These are phyloP conservation scores for Blastocystis hominis DNA, from an alignment of 352 stramenopile species.

Conservation along the genomic window DNA sequence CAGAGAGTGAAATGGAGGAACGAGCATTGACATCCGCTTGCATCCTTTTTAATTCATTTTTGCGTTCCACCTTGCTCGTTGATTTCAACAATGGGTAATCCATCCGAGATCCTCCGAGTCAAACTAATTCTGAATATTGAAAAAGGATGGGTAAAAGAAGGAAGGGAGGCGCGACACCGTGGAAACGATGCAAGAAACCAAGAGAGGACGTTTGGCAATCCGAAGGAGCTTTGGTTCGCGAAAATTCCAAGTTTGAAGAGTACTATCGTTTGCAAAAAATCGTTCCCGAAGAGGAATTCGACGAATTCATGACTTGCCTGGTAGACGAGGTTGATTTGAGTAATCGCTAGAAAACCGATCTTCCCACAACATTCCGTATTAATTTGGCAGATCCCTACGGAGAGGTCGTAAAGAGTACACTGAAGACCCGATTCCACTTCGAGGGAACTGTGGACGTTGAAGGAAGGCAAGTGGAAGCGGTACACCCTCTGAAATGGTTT, in stretches of 20 bases:
- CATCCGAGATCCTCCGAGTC: neutral
- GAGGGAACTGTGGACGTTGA: slow-evolving; percentile 65
- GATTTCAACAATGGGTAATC: neutral
- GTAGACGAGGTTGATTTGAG: neutral
- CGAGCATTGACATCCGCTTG: neutral
- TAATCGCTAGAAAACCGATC: slow-evolving; percentile 64
- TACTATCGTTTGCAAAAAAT: slow-evolving; percentile 78
- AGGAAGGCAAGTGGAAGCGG: slow-evolving; percentile 59
- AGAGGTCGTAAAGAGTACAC: slow-evolving; percentile 74
- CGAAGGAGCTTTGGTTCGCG: neutral
- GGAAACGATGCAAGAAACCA: neutral
- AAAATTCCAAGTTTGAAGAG: slow-evolving; percentile 65
- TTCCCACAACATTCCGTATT: slow-evolving; percentile 84
- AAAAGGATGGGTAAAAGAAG: neutral
- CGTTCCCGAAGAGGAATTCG: slow-evolving; percentile 73
- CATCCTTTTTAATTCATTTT: neutral
- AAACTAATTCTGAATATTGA: neutral
- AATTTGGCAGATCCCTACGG: slow-evolving; percentile 77
- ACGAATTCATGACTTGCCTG: slow-evolving; percentile 77
- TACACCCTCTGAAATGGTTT: slow-evolving; percentile 74
- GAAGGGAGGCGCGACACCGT: neutral
- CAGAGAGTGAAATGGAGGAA: neutral
- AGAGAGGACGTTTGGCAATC: neutral
- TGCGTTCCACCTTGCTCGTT: neutral
- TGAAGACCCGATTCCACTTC: slow-evolving; percentile 73